Conservation (phyloP, 2,329 filamentous ascomycete species). For the Cladosporium sp. region DNA sequence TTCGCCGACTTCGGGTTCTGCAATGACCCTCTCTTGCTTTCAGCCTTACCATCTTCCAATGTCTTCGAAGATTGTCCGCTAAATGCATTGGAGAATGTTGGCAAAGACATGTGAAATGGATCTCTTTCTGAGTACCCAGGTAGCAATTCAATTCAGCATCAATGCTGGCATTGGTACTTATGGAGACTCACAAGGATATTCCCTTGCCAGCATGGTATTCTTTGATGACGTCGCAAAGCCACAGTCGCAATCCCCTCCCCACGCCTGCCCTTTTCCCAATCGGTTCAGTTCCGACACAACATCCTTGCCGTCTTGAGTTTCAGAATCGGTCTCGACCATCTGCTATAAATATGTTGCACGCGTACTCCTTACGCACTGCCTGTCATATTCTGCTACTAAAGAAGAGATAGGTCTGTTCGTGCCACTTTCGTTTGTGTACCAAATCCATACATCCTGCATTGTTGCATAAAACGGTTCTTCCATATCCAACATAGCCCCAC, state of each 20-base stretch:
- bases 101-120: no score
- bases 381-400: not conserved
- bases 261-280: not conserved
- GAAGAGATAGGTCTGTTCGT: not conserved
- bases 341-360: constrained; percentile 18
- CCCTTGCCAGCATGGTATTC: not conserved
- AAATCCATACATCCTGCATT: not conserved
- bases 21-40: not conserved
- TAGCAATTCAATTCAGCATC: not conserved
- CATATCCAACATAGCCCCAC: not conserved
- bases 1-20: constrained; percentile 19
- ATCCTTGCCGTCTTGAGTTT: not conserved
- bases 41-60: not conserved
- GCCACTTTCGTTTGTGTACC: not conserved
- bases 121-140: not conserved
- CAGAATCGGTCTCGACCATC: constrained; percentile 12
- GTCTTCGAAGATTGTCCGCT: no score
- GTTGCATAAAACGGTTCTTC: not conserved
- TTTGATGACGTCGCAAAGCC: not conserved
- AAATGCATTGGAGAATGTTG: no score
- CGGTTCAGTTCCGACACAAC: no score
- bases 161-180: not conserved
- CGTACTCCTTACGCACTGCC: constrained; percentile 15
- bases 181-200: not conserved
- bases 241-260: constrained; percentile 6